Base-by-base conservation (phyloP, 495 filamentous ascomycete genomes). In the Penicillium bialowiezense region DNA sequence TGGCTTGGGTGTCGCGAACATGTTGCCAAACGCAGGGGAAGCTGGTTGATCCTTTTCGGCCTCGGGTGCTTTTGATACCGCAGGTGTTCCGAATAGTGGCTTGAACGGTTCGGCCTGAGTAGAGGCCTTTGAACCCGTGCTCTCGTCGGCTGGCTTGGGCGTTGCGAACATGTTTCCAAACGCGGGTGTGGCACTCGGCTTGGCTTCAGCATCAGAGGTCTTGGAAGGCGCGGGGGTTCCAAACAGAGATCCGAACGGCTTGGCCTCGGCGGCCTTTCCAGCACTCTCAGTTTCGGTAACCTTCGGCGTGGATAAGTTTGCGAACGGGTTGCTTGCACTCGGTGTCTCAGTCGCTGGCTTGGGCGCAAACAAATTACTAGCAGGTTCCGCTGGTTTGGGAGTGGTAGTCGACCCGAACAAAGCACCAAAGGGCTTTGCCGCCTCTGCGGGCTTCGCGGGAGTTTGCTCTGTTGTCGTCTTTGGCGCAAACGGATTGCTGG, bases 1-100 rank as follows among this genome's bases (percentile, higher is more conserved):
- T 12, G 45, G 45, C 19, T 48, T 56, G 9, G 54, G 50, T 6
- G 41, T 23, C 7, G 55, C 32, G 23, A 58, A 58, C 21, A 55
- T 31, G 10, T 44, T 54, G 20, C 45, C 36, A 28, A 50, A 42
- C 12, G 55, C 36, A 7, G 44, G 26, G 3, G 35, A 10, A 7
- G 35, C 28, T 2, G 35, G 6, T 12, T 17, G 9, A 2, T 39
- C 35, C 15, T 31, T 48, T n/a, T 3, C 44, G n/a, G 35, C 44
- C 1, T 48, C 35, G 1, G 35, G n/a, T 3, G 19, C 8, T 17
- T 48, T 48, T 3, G 35, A 39, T 3, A 24, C 5, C 7, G 44
- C 44, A 15, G 44, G 35, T 14, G 44, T 31, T 21, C 35, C 44
- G 29, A 48, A 48, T 7, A 48, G 13, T 10, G 44, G 32, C 26